Conservation (phyloP, 495 filamentous ascomycete species). For the Neohortaea acidophila region DNA sequence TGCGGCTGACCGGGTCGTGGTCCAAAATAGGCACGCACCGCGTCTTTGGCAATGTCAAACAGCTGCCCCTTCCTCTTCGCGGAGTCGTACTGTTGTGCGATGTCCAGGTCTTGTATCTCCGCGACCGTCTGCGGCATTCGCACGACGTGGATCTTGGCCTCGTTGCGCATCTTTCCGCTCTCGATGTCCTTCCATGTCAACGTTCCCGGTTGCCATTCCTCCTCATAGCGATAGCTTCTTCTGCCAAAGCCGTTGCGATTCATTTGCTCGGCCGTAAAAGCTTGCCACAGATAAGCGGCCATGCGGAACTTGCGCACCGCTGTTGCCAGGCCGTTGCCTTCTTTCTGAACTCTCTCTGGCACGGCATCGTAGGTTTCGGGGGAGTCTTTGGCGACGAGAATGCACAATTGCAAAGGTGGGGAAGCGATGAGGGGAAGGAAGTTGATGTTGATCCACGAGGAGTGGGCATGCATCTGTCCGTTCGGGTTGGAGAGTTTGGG, state of each 20-base stretch:
- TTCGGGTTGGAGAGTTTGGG: constrained; percentile 61
- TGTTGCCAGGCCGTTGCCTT: constrained; percentile 64
- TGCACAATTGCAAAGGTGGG: constrained; percentile 71
- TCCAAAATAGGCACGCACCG: constrained; percentile 59
- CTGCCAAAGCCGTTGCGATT: constrained; percentile 69
- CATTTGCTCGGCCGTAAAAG: constrained; percentile 92
- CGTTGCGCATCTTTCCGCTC: constrained; percentile 60
- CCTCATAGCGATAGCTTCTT: constrained; percentile 74
- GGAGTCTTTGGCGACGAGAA: constrained; percentile 74
- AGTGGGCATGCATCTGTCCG: constrained; percentile 53
- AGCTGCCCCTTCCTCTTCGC: constrained; percentile 55
- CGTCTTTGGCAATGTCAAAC: constrained; percentile 58
- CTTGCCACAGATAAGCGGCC: constrained; percentile 89
- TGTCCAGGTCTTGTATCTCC: constrained; percentile 61
- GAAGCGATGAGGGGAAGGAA: constrained; percentile 62
- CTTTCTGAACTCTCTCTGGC: constrained; percentile 55
- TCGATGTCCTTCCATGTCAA: constrained; percentile 55
- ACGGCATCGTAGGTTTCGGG: constrained; percentile 72
- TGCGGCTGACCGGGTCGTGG: constrained; percentile 59
- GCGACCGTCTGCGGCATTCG: constrained; percentile 67
- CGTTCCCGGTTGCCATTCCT: constrained; percentile 77
- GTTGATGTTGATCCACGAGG: constrained; percentile 63
- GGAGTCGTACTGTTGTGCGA: constrained; percentile 62
- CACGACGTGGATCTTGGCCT: constrained; percentile 75
- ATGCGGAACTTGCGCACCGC: constrained; percentile 78